Evolutionary conservation across 2,329 filamentous ascomycete species (phyloP).

Genomic region (Lojkania enalia): DNA sequence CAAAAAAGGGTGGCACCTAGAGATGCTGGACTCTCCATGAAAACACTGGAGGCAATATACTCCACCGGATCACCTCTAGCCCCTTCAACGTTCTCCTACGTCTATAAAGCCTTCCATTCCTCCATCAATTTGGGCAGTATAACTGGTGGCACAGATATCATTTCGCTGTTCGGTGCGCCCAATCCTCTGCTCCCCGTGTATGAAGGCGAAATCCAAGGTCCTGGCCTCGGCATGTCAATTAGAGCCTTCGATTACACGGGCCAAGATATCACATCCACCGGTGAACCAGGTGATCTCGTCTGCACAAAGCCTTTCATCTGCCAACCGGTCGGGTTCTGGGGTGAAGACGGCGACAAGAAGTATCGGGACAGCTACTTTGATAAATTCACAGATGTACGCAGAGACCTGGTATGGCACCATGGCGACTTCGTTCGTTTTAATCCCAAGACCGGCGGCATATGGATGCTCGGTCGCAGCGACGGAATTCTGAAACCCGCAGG

Average conservation of each 20-base stretch:
- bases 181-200: slow-evolving; percentile 59
- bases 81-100: slow-evolving; percentile 88
- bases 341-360: slow-evolving; percentile 69
- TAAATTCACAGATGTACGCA: slow-evolving; percentile 61
- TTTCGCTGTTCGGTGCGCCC: slow-evolving; percentile 88
- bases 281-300: slow-evolving; percentile 82
- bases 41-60: slow-evolving; percentile 78
- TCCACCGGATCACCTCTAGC: slow-evolving; percentile 91
- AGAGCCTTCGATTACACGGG: slow-evolving; percentile 58
- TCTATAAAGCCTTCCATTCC: slow-evolving; percentile 80
- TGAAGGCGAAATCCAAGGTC: slow-evolving; percentile 54
- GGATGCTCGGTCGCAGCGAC: slow-evolving; percentile 91
- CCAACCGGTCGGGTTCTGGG: slow-evolving; percentile 90
- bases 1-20: slow-evolving; percentile 59
- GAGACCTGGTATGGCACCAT: slow-evolving; percentile 78
- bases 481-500: slow-evolving; percentile 91
- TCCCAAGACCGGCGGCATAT: slow-evolving; percentile 71
- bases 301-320: slow-evolving; percentile 86
- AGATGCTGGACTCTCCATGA: slow-evolving; percentile 54
- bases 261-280: slow-evolving; percentile 60
- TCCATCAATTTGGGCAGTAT: slow-evolving; percentile 89
- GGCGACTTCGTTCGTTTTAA: slow-evolving; percentile 85
- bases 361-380: slow-evolving; percentile 89
- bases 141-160: slow-evolving; percentile 94
- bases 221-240: slow-evolving; percentile 56